Evolutionary conservation across 2,329 filamentous ascomycete genomes (phyloP).

Genomic region (Colletotrichum sp.): DNA sequence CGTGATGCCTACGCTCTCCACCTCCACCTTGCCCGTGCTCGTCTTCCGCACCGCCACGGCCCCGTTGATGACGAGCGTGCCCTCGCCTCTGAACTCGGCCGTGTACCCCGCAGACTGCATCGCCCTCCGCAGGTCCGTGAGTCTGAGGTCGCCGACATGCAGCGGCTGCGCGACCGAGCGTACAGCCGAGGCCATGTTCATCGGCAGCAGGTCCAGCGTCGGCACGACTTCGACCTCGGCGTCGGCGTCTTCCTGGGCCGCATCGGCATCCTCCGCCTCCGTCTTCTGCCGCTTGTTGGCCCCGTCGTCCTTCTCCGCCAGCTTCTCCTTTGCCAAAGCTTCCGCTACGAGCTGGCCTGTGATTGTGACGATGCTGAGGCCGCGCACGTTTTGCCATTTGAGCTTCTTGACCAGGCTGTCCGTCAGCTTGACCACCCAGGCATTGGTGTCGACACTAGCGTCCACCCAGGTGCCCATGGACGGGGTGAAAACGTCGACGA

Average conservation of each 20-base stretch:
- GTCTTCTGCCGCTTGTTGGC: conserved; percentile 57
- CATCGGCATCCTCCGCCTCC: conserved; percentile 29
- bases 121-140: conserved; percentile 85
- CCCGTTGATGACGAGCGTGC: conserved; percentile 87
- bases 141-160: conserved; percentile 89
- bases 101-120: conserved; percentile 84
- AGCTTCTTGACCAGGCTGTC: conserved; percentile 84
- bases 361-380: conserved; percentile 89
- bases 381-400: conserved; percentile 93
- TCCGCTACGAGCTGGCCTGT: conserved; percentile 69
- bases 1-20: conserved; percentile 74
- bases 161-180: conserved; percentile 83
- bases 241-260: conserved; percentile 21
- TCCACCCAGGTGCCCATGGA: conserved; percentile 75
- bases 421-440: conserved; percentile 92
- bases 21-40: conserved; percentile 83
- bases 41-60: conserved; percentile 89
- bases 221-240: conserved; percentile 39
- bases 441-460: conserved; percentile 96
- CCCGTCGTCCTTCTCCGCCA: conserved; percentile 48
- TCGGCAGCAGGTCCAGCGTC: conserved; percentile 59
- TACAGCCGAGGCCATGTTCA: conserved; percentile 71
- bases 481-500: conserved; percentile 82
- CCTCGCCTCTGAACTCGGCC: conserved; percentile 93
- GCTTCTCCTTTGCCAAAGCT: conserved; percentile 40